Conservation (phyloP, 257 asterid species). For the Jaltomata sinuosa region DNA sequence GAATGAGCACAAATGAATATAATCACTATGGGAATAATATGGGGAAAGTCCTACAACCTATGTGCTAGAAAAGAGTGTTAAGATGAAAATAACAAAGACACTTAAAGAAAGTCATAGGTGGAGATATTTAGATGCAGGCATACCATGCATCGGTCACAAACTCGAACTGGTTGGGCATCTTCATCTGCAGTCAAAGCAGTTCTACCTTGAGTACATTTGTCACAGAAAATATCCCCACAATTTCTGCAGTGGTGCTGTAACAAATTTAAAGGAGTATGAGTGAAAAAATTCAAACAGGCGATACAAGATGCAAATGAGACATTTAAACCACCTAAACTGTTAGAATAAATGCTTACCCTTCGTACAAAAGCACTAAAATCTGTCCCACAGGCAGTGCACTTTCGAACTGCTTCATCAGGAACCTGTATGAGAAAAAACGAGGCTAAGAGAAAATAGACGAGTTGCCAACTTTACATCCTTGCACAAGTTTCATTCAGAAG, state of each 20-base stretch:
- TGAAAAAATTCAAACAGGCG: neutral
- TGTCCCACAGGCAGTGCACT: constrained; percentile 55
- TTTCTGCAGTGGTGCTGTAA: constrained; percentile 86
- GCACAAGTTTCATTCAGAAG: neutral
- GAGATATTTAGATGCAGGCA: neutral
- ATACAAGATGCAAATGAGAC: neutral
- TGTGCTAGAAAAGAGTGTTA: neutral
- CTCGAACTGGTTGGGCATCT: constrained; percentile 85
- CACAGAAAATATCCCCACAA: constrained; percentile 94
- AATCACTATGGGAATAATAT: neutral
- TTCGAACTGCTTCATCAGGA: constrained; percentile 79
- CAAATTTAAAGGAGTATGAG: constrained; percentile 5
- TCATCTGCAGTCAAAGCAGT: constrained; percentile 70
- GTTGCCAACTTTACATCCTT: neutral
- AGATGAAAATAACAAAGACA: neutral
- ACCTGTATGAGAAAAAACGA: constrained; percentile 35
- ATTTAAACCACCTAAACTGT: neutral
- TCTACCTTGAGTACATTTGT: constrained; percentile 96
- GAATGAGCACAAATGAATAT: neutral
- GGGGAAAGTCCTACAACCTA: neutral
- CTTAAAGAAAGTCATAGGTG: neutral
- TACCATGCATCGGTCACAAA: constrained; percentile 93
- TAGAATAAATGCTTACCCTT: constrained; percentile 40
- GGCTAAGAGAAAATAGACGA: neutral
- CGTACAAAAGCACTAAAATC: constrained; percentile 70